These are phyloP conservation scores for Microsporum canis DNA, from an alignment of 2,329 filamentous ascomycete genomes.

Conservation along the genomic window DNA sequence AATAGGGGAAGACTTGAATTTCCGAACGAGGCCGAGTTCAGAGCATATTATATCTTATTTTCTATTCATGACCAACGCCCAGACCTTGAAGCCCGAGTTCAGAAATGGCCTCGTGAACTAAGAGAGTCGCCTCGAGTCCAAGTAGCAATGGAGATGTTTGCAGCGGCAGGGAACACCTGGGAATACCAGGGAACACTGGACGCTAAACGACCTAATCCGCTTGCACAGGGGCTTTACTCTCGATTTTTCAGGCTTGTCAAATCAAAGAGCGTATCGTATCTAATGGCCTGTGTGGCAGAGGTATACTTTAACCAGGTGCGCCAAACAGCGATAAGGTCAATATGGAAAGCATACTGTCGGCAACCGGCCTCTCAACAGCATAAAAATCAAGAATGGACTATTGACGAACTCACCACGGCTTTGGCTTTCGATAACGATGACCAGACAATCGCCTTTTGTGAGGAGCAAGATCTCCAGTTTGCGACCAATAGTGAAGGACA, in stretches of 20 bases:
- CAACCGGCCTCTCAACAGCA: conserved; percentile 37
- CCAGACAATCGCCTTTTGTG: conserved; percentile 44
- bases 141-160: conserved; percentile 46
- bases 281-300: conserved; percentile 54
- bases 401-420: conserved; percentile 40
- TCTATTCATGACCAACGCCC: conserved; percentile 43
- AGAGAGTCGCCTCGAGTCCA: conserved; percentile 43
- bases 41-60: conserved; percentile 50
- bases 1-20: conserved; percentile 40
- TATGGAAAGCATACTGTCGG: conserved; percentile 44
- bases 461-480: conserved; percentile 43
- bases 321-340: conserved; percentile 43
- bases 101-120: conserved; percentile 43
- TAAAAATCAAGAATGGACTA: conserved; percentile 46
- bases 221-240: conserved; percentile 48
- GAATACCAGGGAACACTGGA: conserved; percentile 43
- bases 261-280: conserved; percentile 46
- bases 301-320: conserved; percentile 51
- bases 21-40: conserved; percentile 52
- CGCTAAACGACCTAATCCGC: conserved; percentile 38
- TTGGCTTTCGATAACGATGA: conserved; percentile 47
- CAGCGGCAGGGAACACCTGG: conserved; percentile 44
- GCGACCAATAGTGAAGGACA: conserved; percentile 35
- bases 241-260: conserved; percentile 47
- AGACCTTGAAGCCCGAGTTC: conserved; percentile 47